phyloP scores from a whole-genome alignment of 1,284 basidiomycete species.

The Ceratobasidium sp. region DNA sequence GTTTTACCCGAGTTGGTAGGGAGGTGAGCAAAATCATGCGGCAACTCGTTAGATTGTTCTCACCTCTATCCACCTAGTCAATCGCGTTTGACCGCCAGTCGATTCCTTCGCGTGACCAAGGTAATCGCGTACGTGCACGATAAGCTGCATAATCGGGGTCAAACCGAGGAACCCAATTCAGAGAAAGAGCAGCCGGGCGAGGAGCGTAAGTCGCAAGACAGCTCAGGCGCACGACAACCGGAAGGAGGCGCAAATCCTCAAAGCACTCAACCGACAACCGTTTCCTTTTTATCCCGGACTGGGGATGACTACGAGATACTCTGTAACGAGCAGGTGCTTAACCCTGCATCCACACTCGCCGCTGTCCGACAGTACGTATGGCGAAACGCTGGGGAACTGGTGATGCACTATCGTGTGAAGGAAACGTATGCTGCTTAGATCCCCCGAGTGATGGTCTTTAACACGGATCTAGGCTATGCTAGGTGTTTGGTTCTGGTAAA shows the following conservation, averaged over 20 bases:
- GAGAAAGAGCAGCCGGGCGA: slow-evolving; percentile 1
- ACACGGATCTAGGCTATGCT: no score
- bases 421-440: background rate
- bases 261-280: background rate
- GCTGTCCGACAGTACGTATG: slow-evolving; percentile 90
- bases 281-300: background rate
- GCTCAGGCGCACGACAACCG: background rate
- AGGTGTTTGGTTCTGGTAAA: no score
- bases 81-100: slow-evolving; percentile 88
- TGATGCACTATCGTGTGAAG: slow-evolving; percentile 83
- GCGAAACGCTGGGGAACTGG: slow-evolving; percentile 83
- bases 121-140: slow-evolving; percentile 78
- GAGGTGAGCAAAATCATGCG: slow-evolving; percentile 64
- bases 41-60: background rate
- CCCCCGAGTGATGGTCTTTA: no score
- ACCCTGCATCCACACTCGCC: slow-evolving; percentile 88
- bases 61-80: slow-evolving; percentile 64
- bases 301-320: slow-evolving; percentile 77
- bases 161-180: slow-evolving; percentile 84
- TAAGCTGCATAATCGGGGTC: slow-evolving; percentile 66
- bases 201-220: background rate
- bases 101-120: slow-evolving; percentile 87
- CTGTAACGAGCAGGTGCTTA: slow-evolving; percentile 85
- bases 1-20: slow-evolving; percentile 81
- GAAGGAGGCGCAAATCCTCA: background rate